Evolutionary conservation across 768 basidiomycete genomes (phyloP), one percentile per base, ranked within the genome.

Genomic region (Leccinum uliginosum): DNA sequence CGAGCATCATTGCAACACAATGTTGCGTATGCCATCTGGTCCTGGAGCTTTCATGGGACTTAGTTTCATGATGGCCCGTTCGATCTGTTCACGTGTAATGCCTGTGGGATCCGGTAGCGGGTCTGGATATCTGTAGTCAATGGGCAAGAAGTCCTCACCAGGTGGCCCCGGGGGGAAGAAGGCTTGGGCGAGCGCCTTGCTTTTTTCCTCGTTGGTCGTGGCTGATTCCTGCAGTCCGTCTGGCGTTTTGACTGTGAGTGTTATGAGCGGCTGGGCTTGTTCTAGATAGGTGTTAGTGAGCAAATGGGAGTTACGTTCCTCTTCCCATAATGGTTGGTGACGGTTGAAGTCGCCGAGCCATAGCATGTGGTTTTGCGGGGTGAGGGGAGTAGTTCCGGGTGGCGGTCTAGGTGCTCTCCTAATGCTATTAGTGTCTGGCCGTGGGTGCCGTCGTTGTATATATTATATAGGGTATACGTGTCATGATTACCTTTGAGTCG

Each of bases 181-280:
- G 54, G 27, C 27, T 10, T 3, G 27, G 27, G 27, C 54, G 1
- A 50, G 29, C 3, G 23, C 9, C 4, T 5, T 0, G 23, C 55
- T 45, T 15, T 56, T 56, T 1, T 50, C 49, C 3, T 2, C 5
- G 15, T 46, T 46, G 6, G n/a, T 26, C 0, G 21, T 14, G 45
- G 21, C 23, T 6, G 12, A 8, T n/a, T n/a, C n/a, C n/a, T n/a
- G n/a, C n/a, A n/a, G n/a, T 0, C 50, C 24, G 0, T 45, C 11
- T 2, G 30, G 17, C 1, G 19, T 1, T 23, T 44, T 51, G 17
- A 9, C 0, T 0, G 19, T 17, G 0, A 59, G 73, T 56, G 71
- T 17, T n/a, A 57, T 4, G 2, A 57, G 46, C 0, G 38, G 46
- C 21, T 49, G 21, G 2, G 56, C 34, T 0, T 6, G 29, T 30